A percentile compares a stretch with the other conserved stretches of the same genome.
These are phyloP conservation scores for Trichophyton benhamiae DNA, from an alignment of 2,329 filamentous ascomycete genomes.

Conservation along the genomic window DNA sequence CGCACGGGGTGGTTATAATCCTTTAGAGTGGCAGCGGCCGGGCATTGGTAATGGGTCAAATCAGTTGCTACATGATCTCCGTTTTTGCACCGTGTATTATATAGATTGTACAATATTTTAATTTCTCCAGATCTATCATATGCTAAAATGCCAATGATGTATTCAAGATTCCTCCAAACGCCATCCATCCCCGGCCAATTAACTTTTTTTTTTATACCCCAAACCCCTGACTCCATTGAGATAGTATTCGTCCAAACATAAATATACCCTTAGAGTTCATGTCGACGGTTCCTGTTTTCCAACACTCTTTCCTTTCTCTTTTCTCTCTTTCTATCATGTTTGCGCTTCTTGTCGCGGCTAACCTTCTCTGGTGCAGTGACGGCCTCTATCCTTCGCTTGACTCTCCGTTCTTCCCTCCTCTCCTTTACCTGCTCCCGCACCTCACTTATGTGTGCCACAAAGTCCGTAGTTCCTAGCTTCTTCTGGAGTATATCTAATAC, in stretches of 20 bases:
- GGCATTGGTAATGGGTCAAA: not conserved
- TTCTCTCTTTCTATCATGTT: conserved; percentile 71
- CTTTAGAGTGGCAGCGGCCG: not conserved
- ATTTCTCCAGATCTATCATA: not conserved
- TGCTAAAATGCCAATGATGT: not conserved
- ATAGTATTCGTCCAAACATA: not conserved
- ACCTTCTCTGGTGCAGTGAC: conserved; percentile 69
- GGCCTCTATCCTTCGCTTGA: conserved; percentile 81
- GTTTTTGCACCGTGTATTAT: not conserved
- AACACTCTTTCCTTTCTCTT: conserved; percentile 65
- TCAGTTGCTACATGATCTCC: not conserved
- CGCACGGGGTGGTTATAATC: not conserved
- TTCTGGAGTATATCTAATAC: conserved; percentile 72
- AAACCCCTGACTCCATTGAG: not conserved
- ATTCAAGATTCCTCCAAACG: not conserved
- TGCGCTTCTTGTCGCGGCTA: conserved; percentile 67
- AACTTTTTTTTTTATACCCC: not conserved
- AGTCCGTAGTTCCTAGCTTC: conserved; percentile 68
- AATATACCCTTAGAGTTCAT: conserved; percentile 47
- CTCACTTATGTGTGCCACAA: conserved; percentile 58
- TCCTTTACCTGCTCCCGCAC: conserved; percentile 62
- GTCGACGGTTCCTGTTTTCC: conserved; percentile 59
- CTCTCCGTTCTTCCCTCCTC: conserved; percentile 59
- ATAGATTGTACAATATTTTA: not conserved
- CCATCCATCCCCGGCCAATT: not conserved